Conservation (phyloP, 176 grass and related monocot genomes). For the Metroxylon sagu region DNA sequence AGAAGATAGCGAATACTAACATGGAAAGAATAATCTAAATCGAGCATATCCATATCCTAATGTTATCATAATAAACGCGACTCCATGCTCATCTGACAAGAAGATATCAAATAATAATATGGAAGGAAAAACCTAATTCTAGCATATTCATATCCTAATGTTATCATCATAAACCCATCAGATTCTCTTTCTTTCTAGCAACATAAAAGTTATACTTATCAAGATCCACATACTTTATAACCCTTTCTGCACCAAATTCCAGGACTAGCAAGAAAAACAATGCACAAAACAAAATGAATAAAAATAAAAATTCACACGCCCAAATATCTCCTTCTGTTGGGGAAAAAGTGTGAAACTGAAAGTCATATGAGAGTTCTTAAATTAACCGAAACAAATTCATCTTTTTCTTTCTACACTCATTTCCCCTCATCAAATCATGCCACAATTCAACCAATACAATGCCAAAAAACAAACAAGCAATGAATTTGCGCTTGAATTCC, state of each 20-base stretch:
- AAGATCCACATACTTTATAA: too few species aligned
- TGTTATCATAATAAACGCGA: neutral
- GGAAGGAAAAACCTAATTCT: neutral
- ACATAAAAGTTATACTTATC: too few species aligned
- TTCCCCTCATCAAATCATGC: neutral
- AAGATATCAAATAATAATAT: neutral
- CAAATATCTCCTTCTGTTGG: too few species aligned
- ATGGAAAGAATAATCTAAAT: neutral
- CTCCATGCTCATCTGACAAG: too few species aligned
- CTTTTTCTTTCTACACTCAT: too few species aligned
- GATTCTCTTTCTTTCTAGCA: neutral
- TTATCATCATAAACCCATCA: neutral
- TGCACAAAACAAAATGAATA: too few species aligned
- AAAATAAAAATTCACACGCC: too few species aligned
- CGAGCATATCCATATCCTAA: neutral
- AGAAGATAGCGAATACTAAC: neutral
- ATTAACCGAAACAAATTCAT: too few species aligned
- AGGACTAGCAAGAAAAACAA: too few species aligned
- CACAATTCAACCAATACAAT: neutral
- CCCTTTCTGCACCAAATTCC: too few species aligned
- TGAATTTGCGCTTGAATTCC: neutral
- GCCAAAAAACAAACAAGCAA: neutral
- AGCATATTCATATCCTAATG: neutral
- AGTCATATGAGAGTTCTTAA: too few species aligned
- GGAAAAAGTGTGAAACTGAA: too few species aligned